Evolutionary conservation across 148 eudicot genomes (phyloP).

Genomic region (Simmondsia chinensis): DNA sequence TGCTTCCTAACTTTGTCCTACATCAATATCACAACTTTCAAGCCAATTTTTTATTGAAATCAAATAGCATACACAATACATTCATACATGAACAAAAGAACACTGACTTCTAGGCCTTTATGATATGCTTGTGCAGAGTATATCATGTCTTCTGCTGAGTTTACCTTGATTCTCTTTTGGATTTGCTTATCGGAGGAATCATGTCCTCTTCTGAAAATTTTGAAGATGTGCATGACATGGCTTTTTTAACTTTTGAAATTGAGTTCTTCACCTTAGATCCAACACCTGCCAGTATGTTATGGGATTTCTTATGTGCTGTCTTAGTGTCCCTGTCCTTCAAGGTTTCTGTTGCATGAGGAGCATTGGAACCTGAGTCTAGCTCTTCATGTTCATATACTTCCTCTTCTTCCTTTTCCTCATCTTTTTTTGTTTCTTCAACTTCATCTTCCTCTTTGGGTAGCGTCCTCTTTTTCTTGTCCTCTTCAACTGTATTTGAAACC

Average conservation of each 20-base stretch:
- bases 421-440: slow-evolving; percentile 12
- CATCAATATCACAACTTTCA: too few relatives aligned
- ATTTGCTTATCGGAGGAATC: too few relatives aligned
- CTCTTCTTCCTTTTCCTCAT: slow-evolving; percentile 24
- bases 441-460: slow-evolving; percentile 10
- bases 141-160: too few relatives aligned
- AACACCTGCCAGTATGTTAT: slow-evolving; percentile 52
- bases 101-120: too few relatives aligned
- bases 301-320: slow-evolving; percentile 45
- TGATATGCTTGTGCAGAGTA: too few relatives aligned
- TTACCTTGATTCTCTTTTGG: too few relatives aligned
- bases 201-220: slow-evolving; percentile 36
- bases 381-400: slow-evolving; percentile 21
- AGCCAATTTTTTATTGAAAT: too few relatives aligned
- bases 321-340: slow-evolving; percentile 32
- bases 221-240: slow-evolving; percentile 50
- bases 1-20: too few relatives aligned
- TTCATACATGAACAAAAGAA: too few relatives aligned
- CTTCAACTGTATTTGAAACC: slow-evolving; percentile 8
- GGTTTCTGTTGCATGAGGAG: slow-evolving; percentile 36
- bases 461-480: slow-evolving; percentile 12
- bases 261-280: slow-evolving; percentile 74
- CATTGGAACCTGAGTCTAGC: slow-evolving; percentile 24
- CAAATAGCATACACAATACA: too few relatives aligned
- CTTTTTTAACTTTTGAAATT: slow-evolving; percentile 70